Evolutionary conservation across 139 green algal genomes (phyloP).

Genomic region (Pseudopediastrum boryanum): DNA sequence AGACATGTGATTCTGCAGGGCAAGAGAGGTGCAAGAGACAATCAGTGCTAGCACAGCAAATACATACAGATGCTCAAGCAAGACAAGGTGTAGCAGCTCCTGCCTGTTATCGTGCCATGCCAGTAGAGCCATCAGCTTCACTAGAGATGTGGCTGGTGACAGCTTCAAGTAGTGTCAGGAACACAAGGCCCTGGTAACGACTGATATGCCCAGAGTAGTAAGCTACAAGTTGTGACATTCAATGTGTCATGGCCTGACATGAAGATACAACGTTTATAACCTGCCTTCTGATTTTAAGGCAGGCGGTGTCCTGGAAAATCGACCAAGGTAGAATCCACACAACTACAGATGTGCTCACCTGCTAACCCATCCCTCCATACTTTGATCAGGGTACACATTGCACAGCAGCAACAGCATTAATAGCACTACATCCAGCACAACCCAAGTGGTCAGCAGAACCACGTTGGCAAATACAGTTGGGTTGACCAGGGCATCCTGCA

Average conservation of each 20-base stretch:
- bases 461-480: neutral
- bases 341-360: conserved; percentile 1
- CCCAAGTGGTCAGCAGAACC: conserved; percentile 23
- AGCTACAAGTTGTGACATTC: neutral
- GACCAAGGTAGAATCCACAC: neutral
- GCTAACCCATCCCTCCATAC: conserved; percentile 20
- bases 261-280: neutral
- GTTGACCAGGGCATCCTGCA: neutral
- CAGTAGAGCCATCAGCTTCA: too few species aligned
- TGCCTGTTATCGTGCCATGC: too few species aligned
- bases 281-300: neutral
- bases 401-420: conserved; percentile 32
- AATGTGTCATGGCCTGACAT: neutral
- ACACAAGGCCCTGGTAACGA: too few species aligned
- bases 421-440: neutral
- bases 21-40: too few species aligned
- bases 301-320: neutral
- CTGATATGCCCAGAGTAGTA: neutral
- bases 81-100: too few species aligned
- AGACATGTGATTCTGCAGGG: conserved; percentile 21
- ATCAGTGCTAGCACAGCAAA: too few species aligned
- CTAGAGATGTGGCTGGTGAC: too few species aligned
- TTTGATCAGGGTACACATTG: conserved; percentile 34
- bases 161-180: neutral
- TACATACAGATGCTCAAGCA: too few species aligned